phyloP scores from a whole-genome alignment of 2,329 filamentous ascomycete genomes.

The Phyllosticta ampelicida region DNA sequence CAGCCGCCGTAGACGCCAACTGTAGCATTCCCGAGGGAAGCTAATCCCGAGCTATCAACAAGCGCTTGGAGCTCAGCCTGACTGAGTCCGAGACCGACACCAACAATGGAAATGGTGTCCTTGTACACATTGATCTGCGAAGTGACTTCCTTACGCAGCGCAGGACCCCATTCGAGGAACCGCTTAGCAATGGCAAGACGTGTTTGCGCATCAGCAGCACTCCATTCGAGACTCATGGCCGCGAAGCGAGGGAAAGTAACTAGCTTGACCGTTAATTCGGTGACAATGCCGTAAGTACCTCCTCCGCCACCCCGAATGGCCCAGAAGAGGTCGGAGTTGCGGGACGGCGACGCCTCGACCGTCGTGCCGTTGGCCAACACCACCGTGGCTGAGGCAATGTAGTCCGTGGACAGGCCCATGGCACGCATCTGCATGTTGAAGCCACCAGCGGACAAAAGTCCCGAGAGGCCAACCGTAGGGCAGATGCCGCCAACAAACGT shows the following conservation, averaged over 20 bases:
- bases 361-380: constrained; percentile 22
- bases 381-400: constrained; percentile 22
- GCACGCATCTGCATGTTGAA: neutral
- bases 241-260: constrained; percentile 9
- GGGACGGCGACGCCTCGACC: constrained; percentile 19
- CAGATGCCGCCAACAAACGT: constrained; percentile 10
- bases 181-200: constrained; percentile 11
- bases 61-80: constrained; percentile 10
- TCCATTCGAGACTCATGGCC: constrained; percentile 14
- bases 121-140: constrained; percentile 14
- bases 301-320: constrained; percentile 25
- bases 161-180: constrained; percentile 13
- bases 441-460: neutral
- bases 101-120: constrained; percentile 10
- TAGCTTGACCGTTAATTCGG: constrained; percentile 20
- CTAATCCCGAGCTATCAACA: constrained; percentile 6
- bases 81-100: constrained; percentile 11
- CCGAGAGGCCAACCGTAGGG: neutral
- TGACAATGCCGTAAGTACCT: constrained; percentile 25
- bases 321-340: constrained; percentile 27
- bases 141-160: constrained; percentile 10
- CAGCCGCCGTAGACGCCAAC: neutral
- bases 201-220: constrained; percentile 17
- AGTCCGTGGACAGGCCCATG: constrained; percentile 21
- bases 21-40: neutral